Evolutionary conservation across 768 basidiomycete species (phyloP).

Genomic region (Auricularia cornea): DNA sequence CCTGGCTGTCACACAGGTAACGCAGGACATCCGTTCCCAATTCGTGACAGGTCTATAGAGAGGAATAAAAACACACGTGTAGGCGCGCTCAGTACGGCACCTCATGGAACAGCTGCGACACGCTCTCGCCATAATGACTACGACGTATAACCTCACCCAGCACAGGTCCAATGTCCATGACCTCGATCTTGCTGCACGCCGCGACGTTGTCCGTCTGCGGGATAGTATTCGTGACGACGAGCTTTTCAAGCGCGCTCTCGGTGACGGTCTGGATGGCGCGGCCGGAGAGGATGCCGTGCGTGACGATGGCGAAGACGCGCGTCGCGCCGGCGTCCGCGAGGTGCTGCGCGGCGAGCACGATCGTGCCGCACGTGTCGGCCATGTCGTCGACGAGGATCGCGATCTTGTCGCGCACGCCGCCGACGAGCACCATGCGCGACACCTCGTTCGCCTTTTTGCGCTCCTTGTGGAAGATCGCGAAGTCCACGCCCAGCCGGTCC

Average conservation of each 20-base stretch:
- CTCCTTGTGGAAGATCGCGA: conserved; percentile 99
- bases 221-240: conserved; percentile 97
- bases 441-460: conserved; percentile 95
- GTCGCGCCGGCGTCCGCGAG: conserved; percentile 81
- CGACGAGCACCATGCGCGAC: conserved; percentile 92
- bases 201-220: conserved; percentile 76
- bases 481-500: conserved; percentile 91
- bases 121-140: conserved; percentile 95
- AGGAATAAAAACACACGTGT: too few relatives aligned
- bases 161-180: conserved; percentile 90
- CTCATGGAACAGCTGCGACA: conserved; percentile 82
- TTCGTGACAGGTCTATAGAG: too few relatives aligned
- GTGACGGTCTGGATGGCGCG: conserved; percentile 70
- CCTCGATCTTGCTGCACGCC: conserved; percentile 72
- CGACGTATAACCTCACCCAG: conserved; percentile 93
- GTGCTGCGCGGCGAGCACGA: conserved; percentile 84
- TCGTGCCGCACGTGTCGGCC: conserved; percentile 94
- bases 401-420: conserved; percentile 83
- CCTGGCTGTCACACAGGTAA: too few relatives aligned
- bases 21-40: too few relatives aligned
- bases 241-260: conserved; percentile 73
- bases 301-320: conserved; percentile 86
- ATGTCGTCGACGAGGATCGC: conserved; percentile 98
- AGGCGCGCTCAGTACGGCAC: conserved; percentile 60
- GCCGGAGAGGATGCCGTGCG: conserved; percentile 92